These are phyloP conservation scores for Kluyveromyces aestuarii DNA, from an alignment of 805 yeast genomes.

Conservation along the genomic window DNA sequence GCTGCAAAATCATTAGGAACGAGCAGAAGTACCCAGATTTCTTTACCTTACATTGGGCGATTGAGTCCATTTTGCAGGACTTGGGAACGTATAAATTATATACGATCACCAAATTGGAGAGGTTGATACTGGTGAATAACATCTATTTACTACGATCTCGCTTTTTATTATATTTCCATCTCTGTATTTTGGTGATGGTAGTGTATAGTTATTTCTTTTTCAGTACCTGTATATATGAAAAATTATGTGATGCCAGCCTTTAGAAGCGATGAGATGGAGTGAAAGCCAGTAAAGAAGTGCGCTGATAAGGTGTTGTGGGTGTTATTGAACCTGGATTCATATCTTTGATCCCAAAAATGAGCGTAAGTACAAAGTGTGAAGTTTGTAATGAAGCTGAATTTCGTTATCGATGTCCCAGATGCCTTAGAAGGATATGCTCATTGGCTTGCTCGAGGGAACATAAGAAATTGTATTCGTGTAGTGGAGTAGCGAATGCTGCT, in stretches of 20 bases:
- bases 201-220: background rate
- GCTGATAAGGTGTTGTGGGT: background rate
- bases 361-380: conserved; percentile 27
- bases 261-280: background rate
- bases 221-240: background rate
- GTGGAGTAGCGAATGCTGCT: conserved; percentile 51
- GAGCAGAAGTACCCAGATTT: background rate
- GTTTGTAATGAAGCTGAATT: conserved; percentile 35
- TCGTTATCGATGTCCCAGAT: conserved; percentile 78
- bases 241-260: background rate
- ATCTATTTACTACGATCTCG: too few species aligned
- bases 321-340: background rate
- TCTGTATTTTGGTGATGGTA: too few species aligned
- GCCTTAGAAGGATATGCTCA: conserved; percentile 59
- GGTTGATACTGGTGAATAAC: too few species aligned
- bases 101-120: too few species aligned
- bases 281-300: background rate
- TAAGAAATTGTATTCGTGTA: conserved; percentile 51
- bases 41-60: too few species aligned
- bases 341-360: background rate
- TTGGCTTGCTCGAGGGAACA: conserved; percentile 64
- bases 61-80: background rate
- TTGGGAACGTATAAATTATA: background rate
- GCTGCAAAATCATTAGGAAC: background rate
- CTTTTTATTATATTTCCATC: too few species aligned